Percentiles rank a stretch among this genome's conserved stretches.
phyloP scores from a whole-genome alignment of 306 rosid species.

The Fagus sylvatica region DNA sequence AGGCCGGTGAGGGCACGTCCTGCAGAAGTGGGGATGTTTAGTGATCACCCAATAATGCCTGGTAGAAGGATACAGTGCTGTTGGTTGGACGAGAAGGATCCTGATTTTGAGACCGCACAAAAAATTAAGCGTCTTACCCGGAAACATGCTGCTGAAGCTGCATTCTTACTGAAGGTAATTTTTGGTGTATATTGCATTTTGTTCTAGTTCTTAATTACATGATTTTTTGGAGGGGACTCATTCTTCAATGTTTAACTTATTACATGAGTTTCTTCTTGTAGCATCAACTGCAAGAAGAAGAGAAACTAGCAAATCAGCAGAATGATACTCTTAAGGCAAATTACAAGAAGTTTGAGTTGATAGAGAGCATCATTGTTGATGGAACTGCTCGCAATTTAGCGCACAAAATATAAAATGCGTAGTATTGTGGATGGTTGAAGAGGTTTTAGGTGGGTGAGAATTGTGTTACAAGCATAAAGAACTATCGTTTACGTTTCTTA shows the following conservation, averaged over 20 bases:
- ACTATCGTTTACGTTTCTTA: no score
- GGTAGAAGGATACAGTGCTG: conserved; percentile 40
- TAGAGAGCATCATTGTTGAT: conserved; percentile 53
- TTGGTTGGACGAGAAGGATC: conserved; percentile 66
- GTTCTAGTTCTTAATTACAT: conserved; percentile 1
- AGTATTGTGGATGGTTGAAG: conserved; percentile 34
- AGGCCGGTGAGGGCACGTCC: conserved; percentile 69
- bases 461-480: neutral
- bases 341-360: conserved; percentile 54
- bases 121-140: conserved; percentile 47
- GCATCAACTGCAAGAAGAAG: conserved; percentile 58
- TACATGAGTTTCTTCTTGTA: conserved; percentile 22
- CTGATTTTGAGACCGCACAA: conserved; percentile 60
- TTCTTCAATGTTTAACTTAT: neutral
- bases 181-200: conserved; percentile 3
- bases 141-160: conserved; percentile 55
- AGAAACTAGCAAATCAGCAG: conserved; percentile 67
- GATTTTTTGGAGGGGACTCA: neutral
- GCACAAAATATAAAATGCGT: conserved; percentile 28
- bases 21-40: conserved; percentile 67
- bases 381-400: conserved; percentile 65
- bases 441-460: neutral
- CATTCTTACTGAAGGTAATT: conserved; percentile 49
- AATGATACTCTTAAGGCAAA: conserved; percentile 39
- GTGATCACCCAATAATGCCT: conserved; percentile 61